A percentile compares a stretch with the other conserved stretches of the same genome.
These are phyloP conservation scores for Trichophyton verrucosum DNA, from an alignment of 2,329 filamentous ascomycete genomes.

Conservation along the genomic window DNA sequence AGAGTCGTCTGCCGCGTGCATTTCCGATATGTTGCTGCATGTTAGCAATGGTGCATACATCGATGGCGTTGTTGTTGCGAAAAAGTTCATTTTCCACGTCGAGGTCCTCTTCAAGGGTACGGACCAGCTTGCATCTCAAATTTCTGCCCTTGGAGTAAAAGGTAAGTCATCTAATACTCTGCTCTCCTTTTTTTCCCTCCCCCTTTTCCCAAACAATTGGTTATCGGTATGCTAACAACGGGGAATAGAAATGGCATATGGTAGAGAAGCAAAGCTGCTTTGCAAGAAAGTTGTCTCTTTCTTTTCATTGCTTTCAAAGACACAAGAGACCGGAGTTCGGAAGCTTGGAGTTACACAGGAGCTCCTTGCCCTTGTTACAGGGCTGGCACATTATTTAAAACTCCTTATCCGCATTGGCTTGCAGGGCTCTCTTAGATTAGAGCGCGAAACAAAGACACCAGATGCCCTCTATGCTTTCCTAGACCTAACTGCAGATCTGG, in stretches of 20 bases:
- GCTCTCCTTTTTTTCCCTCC: background rate
- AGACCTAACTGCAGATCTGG: conserved; percentile 71
- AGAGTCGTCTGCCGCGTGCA: conserved; percentile 93
- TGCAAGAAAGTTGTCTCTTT: conserved; percentile 99
- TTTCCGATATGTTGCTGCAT: conserved; percentile 96
- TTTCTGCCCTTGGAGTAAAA: conserved; percentile 59
- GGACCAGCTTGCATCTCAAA: conserved; percentile 66
- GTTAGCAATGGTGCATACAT: conserved; percentile 96
- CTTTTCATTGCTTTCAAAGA: conserved; percentile 87
- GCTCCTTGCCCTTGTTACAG: conserved; percentile 91
- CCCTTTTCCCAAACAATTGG: background rate
- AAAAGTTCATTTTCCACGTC: conserved; percentile 91
- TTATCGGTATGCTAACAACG: background rate
- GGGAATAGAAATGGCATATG: conserved; percentile 67
- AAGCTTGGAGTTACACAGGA: conserved; percentile 96
- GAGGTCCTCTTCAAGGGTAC: conserved; percentile 83
- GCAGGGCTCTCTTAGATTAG: conserved; percentile 80
- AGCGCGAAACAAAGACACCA: conserved; percentile 64
- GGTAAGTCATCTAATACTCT: conserved; percentile 34
- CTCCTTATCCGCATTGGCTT: conserved; percentile 93
- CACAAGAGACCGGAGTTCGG: conserved; percentile 76
- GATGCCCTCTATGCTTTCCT: conserved; percentile 74
- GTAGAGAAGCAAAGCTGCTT: conserved; percentile 92
- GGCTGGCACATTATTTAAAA: conserved; percentile 92
- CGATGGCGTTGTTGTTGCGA: conserved; percentile 86